A percentile compares a stretch with the other conserved stretches of the same genome.
These are phyloP conservation scores for Pythium periplocum DNA, from an alignment of 352 stramenopile species.

Conservation along the genomic window DNA sequence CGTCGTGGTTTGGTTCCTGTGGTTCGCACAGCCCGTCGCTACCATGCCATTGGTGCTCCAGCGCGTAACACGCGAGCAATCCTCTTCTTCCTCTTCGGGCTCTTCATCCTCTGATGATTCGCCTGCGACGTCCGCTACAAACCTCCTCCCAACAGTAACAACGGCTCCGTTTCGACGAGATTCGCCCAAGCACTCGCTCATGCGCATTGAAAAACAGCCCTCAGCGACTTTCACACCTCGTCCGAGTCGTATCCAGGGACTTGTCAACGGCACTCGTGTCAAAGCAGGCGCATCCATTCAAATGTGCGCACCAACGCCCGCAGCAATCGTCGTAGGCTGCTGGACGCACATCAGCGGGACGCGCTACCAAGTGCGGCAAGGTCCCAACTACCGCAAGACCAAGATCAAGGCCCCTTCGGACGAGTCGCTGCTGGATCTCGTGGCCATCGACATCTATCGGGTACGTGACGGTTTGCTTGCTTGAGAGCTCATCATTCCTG, in stretches of 20 bases:
- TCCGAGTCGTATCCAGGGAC: constrained; percentile 7
- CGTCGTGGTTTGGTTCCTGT: constrained; percentile 15
- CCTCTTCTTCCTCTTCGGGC: too few relatives aligned
- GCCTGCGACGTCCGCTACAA: too few relatives aligned
- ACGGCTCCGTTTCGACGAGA: constrained; percentile 3
- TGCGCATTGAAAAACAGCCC: constrained; percentile 12
- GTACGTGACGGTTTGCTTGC: constrained; percentile 22
- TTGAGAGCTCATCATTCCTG: too few relatives aligned
- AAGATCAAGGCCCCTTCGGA: constrained; percentile 64
- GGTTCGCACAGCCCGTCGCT: neutral
- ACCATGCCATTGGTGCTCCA: too few relatives aligned
- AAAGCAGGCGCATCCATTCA: constrained; percentile 51
- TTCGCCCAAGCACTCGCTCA: neutral
- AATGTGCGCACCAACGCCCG: constrained; percentile 32
- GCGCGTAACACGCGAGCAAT: too few relatives aligned
- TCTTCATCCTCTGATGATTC: too few relatives aligned
- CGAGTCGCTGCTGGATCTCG: constrained; percentile 45
- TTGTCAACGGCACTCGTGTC: constrained; percentile 26
- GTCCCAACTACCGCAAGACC: constrained; percentile 74
- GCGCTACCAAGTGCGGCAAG: constrained; percentile 79
- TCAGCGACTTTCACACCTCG: constrained; percentile 6
- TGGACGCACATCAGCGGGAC: constrained; percentile 66
- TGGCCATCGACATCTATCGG: constrained; percentile 70
- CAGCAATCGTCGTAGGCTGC: constrained; percentile 31
- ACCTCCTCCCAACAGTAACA: neutral